Base-by-base conservation (phyloP, 1,139 yeast species). In the Trichomonascaceae sp. region DNA sequence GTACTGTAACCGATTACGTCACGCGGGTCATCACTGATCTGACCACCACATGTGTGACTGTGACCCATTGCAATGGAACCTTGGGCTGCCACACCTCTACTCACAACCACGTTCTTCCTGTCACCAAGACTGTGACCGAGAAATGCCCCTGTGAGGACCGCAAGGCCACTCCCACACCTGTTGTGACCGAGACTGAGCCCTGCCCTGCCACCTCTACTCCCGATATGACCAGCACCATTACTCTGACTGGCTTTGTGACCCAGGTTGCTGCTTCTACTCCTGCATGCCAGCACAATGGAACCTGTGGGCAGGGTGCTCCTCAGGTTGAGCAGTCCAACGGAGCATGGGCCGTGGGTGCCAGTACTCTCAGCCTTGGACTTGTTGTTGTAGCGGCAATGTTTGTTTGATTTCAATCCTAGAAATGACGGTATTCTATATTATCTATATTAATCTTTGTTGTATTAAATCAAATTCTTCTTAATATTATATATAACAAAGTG, bases 191-290 rank as follows among this genome's bases (percentile, higher is more conserved):
- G 6, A 11, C 6, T 8, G 11, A 8, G 9, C 23, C 23, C 6
- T 20, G 23, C 23, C 11, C 23, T 11, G 11, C 34, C 13, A 26
- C 36, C 28, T 26, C 44, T 25, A 32, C 32, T 15, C 35, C 29
- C 17, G 30, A 29, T 17, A 35, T 37, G 25, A 34, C 40, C 34
- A 29, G 42, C 25, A 11, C 43, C 3, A 45, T 48, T 13, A 48
- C 51, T 30, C 38, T 6, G n/a, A 13, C 13, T 26, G 37, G 30
- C 15, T 27, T 29, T 20, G 37, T 36, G 25, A 32, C 43, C 32
- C 29, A 42, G 28, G 13, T 43, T 3, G 45, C 50, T 13, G 48
- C 51, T 30, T 38, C 37, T 11, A 38, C 42, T 34, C 31, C 37
- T 29, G 47, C 55, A n/a, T n/a, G n/a, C n/a, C n/a, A n/a, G n/a